Evolutionary conservation across 148 eudicot genomes (phyloP), one percentile per base, ranked within the genome.

Genomic region (Rhododendron vialii): DNA sequence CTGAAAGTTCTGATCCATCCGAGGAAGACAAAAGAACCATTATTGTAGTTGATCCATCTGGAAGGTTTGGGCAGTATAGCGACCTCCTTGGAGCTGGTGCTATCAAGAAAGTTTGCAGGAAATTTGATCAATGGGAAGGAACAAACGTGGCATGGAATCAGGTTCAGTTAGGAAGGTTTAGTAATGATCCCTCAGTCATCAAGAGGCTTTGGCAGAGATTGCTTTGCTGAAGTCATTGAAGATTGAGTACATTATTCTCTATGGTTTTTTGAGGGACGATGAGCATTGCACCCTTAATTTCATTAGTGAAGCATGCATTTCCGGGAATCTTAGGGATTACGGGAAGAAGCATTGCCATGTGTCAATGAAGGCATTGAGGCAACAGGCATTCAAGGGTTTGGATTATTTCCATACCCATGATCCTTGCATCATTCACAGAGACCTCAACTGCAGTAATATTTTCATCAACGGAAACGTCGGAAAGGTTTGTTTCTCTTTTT

Each of bases 61-160:
- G 93, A 28, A 89, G 97, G 36, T 94, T 80, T 61, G 98, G 98
- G 22, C 93, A 95, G 8, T 95, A 95, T 80, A 82, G 82, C 3
- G 97, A 94, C 73, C 89, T 95, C 17, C 92, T 95, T 9, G 98
- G 98, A 2, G 11, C 89, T 1, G 98, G 98, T 24, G 95, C 98
- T 0, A 94, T 95, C 8, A 95, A 95, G 87, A 94, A 88, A 78
- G 98, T 95, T 18, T 96, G 94, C 50, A 87, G 96, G 51, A 96
- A 91, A 10, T 96, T 96, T 51, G 98, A 96, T 85, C 94, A 93
- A 82, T 88, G 91, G 48, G 96, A 94, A 90, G 98, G 98, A 17
- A 94, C 85, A 67, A 96, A 96, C 55, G 96, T 95, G 45, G 98
- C 98, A 2, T 95, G 98, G 98, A 94, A 95, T 85, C 98, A 94